Evolutionary conservation across 768 basidiomycete genomes (phyloP), one percentile per base, ranked within the genome.

Genomic region (Lactifluus pinguis): DNA sequence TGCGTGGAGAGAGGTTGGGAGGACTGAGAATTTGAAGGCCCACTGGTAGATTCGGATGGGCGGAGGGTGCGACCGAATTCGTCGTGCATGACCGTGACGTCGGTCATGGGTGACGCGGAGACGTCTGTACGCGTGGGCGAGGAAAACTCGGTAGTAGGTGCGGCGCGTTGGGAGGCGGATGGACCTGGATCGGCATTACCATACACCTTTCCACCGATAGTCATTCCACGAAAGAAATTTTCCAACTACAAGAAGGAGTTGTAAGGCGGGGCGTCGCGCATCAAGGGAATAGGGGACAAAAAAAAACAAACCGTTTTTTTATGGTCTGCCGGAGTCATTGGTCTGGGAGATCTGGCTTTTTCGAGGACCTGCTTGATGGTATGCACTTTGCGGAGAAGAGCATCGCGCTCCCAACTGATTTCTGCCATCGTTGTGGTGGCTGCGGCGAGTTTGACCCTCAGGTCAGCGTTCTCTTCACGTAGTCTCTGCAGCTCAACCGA

Each of bases 391-490:
- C 48, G 51, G 2, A 61, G 39, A 6, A 58, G 44, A 9, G 49
- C 49, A n/a, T 66, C 65, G 17, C 63, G 57, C 54, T 66, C 60
- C 30, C 49, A 25, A 13, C 47, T 42, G 6, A 55, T 7, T 29
- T 61, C 65, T 8, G 54, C 15, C 44, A 30, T 61, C 51, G 58
- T 63, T 45, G 25, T 58, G 42, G 44, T 25, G 38, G 54, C 14
- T 6, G 45, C 38, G 17, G 60, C 63, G 11, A 65, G 59, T 38
- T 21, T 48, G 32, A 48, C 59, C 10, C 39, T 42, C 21, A 66
- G 63, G 9, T 9, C 11, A 19, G 48, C 48, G 52, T 65, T 66
- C 49, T 66, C 63, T 8, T 64, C 59, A 30, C 59, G 65, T 21
- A 66, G 30, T 19, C 60, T 63, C 25, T 49, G 56, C 14, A 53